Evolutionary conservation across 805 yeast species (phyloP).

Genomic region (Komagataella ulmi): DNA sequence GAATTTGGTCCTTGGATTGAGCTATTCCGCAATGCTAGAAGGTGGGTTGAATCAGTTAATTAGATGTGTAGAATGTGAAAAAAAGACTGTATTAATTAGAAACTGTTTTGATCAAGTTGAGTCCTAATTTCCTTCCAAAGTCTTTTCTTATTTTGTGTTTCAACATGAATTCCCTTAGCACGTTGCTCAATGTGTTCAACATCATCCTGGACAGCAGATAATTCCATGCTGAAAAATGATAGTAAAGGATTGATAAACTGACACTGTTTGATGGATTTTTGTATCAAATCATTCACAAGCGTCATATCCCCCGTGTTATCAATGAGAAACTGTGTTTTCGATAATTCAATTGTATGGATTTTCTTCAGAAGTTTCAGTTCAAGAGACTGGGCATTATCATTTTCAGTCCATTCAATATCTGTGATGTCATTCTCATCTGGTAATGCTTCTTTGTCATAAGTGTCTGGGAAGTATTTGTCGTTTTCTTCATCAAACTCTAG

Average conservation of each 20-base stretch:
- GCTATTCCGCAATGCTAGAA: slow-evolving; percentile 83
- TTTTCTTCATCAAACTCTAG: not conserved
- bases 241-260: slow-evolving; percentile 39
- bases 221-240: slow-evolving; percentile 44
- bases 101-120: slow-evolving; percentile 50
- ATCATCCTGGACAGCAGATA: slow-evolving; percentile 52
- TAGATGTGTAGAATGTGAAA: not conserved
- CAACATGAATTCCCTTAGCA: slow-evolving; percentile 74
- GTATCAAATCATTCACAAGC: slow-evolving; percentile 26
- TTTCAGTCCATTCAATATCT: slow-evolving; percentile 52
- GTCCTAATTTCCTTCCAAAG: slow-evolving; percentile 57
- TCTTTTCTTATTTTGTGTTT: slow-evolving; percentile 67
- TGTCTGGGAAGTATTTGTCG: not conserved
- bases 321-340: slow-evolving; percentile 42
- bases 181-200: slow-evolving; percentile 60
- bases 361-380: slow-evolving; percentile 45
- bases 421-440: not conserved
- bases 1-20: slow-evolving; percentile 93
- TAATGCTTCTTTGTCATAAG: not conserved
- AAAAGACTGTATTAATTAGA: not conserved
- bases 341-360: slow-evolving; percentile 46
- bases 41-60: slow-evolving; percentile 50
- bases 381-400: slow-evolving; percentile 48
- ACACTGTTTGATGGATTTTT: slow-evolving; percentile 36
- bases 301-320: slow-evolving; percentile 23